Base-by-base conservation (phyloP, 768 basidiomycete genomes). In the Leccinum boreale region DNA sequence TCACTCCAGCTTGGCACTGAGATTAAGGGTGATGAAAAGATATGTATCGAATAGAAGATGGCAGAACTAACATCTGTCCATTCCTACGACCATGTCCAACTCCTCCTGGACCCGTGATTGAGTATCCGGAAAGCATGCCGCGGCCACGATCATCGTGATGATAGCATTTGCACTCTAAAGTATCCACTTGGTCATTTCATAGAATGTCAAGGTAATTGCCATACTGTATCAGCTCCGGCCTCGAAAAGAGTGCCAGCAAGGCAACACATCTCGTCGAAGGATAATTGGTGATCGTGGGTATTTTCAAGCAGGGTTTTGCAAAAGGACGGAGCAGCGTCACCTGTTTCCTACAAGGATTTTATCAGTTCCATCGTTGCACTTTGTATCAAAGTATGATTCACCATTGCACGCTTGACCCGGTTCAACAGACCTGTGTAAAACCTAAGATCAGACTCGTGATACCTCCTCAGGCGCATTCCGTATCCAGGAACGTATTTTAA, bases 241-340 rank as follows among this genome's bases (percentile, higher is more conserved):
- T 81, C 85, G 59, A 84, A 85, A 67, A 86, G 76, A 26, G 77
- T 77, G 2, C 85, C 85, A 1, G 81, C 79, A 44, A 87, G 78
- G 64, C 81, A 86, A 0, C 84, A 74, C 14, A 79, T 78, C 56
- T 87, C 83, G 52, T 80, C 73, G 45, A 78, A 72, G 4, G 81
- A 76, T 9, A 86, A 72, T 5, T 75, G 78, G 35, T 82, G 77
- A 42, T 81, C 78, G 0, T 66, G 35, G 42, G 10, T 44, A 44
- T 75, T 76, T 58, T 85, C 82, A 6, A 86, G 65, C 17, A 86
- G 72, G 29, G 81, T 81, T 66, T 76, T 80, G 0, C 77, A 79
- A 57, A 87, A 86, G 0, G 81, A 74, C 3, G 59, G 51, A 5
- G 36, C 45, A 6, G 55, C 62, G n/a, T 60, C 35, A 1, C 31